Conservation (phyloP, 345 rosid species). For the Citrus sinensis region DNA sequence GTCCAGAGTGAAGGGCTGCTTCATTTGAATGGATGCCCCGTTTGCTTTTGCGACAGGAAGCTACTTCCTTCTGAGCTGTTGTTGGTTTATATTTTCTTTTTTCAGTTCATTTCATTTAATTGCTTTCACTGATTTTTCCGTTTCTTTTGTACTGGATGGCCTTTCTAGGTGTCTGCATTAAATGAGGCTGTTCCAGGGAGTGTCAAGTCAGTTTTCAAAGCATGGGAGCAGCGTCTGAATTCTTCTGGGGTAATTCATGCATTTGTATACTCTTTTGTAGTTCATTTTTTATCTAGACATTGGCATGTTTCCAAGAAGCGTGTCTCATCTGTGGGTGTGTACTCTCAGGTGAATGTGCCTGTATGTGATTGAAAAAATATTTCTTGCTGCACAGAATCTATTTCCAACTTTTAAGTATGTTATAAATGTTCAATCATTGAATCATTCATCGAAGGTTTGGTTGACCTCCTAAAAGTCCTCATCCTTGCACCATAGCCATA, state of each 20-base stretch:
- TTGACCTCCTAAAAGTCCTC: background rate
- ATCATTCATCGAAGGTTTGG: background rate
- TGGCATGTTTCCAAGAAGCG: background rate
- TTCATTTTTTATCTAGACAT: background rate
- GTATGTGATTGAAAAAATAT: background rate
- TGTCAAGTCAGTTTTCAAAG: slow-evolving; percentile 78
- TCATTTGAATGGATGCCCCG: background rate
- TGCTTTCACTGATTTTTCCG: background rate
- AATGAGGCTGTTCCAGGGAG: slow-evolving; percentile 89
- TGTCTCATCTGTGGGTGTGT: background rate
- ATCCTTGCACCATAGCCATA: background rate
- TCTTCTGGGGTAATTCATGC: slow-evolving; percentile 54
- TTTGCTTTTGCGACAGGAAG: background rate
- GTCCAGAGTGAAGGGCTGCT: background rate
- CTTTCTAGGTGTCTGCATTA: slow-evolving; percentile 63
- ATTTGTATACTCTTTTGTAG: background rate
- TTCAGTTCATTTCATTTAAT: no score
- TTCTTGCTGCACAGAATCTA: background rate
- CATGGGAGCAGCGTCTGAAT: slow-evolving; percentile 82
- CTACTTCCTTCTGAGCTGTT: background rate
- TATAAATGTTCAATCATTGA: background rate
- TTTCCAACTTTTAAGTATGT: background rate
- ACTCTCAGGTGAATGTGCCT: background rate
- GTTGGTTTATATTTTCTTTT: background rate
- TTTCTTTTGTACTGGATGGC: background rate